Percentiles rank a stretch among this genome's conserved stretches.
Conservation (phyloP, 202 grass and related monocot species). For the Miscanthus sacchariflorus region DNA sequence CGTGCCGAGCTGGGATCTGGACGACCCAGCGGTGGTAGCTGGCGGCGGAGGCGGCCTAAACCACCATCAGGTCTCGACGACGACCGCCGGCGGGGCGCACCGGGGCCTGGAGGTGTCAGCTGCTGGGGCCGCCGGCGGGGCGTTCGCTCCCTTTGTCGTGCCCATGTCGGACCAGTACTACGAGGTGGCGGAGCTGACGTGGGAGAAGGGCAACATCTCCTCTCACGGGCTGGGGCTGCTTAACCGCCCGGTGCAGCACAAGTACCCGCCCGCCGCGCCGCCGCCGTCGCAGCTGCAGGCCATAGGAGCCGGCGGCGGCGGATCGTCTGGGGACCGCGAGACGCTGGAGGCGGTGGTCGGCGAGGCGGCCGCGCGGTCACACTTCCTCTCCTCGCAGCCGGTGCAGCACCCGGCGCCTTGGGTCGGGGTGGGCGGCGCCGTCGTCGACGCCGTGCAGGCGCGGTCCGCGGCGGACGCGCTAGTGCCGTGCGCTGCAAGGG, state of each 20-base stretch:
- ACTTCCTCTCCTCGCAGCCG: constrained; percentile 39
- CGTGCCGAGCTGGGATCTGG: constrained; percentile 87
- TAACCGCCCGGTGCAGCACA: constrained; percentile 43
- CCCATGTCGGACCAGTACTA: constrained; percentile 65
- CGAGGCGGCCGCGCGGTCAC: constrained; percentile 62
- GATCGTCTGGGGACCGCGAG: constrained; percentile 40
- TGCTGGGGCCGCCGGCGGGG: background rate
- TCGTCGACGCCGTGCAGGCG: background rate
- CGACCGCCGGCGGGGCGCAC: background rate
- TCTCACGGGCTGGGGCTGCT: constrained; percentile 72
- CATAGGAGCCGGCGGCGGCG: constrained; percentile 25
- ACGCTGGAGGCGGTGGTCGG: constrained; percentile 89
- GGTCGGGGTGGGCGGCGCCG: background rate
- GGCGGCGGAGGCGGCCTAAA: background rate
- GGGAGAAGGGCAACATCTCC: constrained; percentile 85
- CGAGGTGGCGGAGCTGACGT: constrained; percentile 88
- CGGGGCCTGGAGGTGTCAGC: background rate
- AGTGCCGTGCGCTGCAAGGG: constrained; percentile 61
- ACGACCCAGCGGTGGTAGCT: constrained; percentile 36
- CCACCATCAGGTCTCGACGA: background rate
- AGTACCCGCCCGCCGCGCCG: constrained; percentile 34
- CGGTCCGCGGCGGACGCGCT: constrained; percentile 52
- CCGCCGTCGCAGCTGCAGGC: constrained; percentile 32
- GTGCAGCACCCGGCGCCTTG: background rate
- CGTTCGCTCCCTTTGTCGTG: constrained; percentile 23